These are phyloP conservation scores for Coelastrella sp. DNA, from an alignment of 139 green algal genomes.

Conservation along the genomic window DNA sequence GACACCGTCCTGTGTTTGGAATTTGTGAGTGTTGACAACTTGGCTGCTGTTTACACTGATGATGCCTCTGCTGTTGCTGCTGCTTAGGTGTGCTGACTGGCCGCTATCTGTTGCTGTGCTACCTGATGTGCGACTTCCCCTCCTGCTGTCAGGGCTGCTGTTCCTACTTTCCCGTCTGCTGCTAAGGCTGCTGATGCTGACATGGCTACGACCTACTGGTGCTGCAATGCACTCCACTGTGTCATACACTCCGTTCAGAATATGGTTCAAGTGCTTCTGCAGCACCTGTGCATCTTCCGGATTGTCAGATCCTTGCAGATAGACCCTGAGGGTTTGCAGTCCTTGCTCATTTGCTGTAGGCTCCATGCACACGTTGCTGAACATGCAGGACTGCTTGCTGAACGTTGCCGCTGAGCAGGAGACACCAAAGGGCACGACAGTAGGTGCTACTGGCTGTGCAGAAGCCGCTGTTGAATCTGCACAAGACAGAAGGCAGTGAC, in stretches of 20 bases:
- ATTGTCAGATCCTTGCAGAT: not conserved
- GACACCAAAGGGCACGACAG: not conserved
- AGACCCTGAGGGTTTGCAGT: not conserved
- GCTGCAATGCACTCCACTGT: not conserved
- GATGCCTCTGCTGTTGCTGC: not conserved
- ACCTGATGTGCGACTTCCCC: not conserved
- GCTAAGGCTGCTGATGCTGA: no score
- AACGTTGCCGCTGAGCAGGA: not conserved
- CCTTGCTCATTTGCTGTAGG: not conserved
- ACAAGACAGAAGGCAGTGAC: no score
- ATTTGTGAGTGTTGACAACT: not conserved
- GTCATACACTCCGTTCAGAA: not conserved
- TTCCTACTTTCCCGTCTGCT: no score
- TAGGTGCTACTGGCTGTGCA: no score
- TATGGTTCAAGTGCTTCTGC: not conserved
- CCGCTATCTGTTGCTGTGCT: not conserved
- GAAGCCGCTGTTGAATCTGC: no score
- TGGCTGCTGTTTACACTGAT: not conserved
- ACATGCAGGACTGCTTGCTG: slow-evolving; percentile 12
- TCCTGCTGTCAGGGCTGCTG: no score
- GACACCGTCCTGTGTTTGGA: not conserved
- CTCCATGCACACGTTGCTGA: not conserved
- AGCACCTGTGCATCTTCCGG: not conserved
- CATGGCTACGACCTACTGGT: not conserved
- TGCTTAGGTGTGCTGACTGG: not conserved